Base-by-base conservation (phyloP, 306 rosid species). In the Abrus precatorius region DNA sequence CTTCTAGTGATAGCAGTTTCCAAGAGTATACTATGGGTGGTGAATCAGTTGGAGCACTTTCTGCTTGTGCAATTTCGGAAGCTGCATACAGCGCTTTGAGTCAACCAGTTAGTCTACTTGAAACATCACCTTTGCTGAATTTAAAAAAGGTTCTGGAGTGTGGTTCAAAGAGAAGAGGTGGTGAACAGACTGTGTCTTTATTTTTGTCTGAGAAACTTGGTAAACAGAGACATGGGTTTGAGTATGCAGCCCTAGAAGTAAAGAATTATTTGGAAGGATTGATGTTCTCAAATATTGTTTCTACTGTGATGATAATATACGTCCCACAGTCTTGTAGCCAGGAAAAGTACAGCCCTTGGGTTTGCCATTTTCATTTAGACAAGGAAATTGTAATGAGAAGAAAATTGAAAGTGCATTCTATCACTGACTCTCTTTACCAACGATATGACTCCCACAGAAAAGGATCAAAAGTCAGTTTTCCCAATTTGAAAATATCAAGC, bases 71-170 rank as follows among this genome's bases (percentile, higher is more conserved):
- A 2, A 68, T 96, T 41, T 96, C 99, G 48, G 99, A 96, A 88
- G 94, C 99, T 82, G 99, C 98, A 60, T 96, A 93, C 85, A 90
- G 99, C 69, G 99, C 99, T 78, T 85, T 96, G 89, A 94, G 92
- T 81, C 99, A 96, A 74, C 98, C 99, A 64, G 82, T 96, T 69
- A 93, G 99, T 89, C 86, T 92, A 28, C 98, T 96, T 67, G 97
- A 93, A 89, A 69, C 94, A 64, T 96, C 99, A 49, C 99, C 99
- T 32, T 83, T 93, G 83, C 85, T 96, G 82, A 96, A 90, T 86
- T 89, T 96, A 43, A 96, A 96, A 91, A 84, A 86, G 49, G 94
- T 94, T 52, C 72, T 92, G 79, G 99, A 96, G 84, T 96, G 97
- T 59, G 98, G 97, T 64, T 87, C 97, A 9, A 89, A 53, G 88